phyloP scores from a whole-genome alignment of 1,284 basidiomycete species.

The Heterobasidion irregulare region DNA sequence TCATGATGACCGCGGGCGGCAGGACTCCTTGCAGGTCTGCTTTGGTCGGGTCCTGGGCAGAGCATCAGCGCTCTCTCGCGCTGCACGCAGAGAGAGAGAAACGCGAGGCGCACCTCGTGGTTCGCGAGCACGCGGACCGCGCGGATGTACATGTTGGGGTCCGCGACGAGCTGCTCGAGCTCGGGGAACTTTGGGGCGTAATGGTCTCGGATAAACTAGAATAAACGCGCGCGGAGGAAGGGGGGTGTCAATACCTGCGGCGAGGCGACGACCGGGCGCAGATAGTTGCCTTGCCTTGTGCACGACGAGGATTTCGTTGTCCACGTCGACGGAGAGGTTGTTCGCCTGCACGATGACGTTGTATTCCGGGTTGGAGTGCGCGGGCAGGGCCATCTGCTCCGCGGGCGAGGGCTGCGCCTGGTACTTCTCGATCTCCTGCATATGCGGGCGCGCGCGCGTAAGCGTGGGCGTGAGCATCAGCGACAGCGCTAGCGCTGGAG shows the following conservation, averaged over 20 bases:
- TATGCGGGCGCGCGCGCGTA: background rate
- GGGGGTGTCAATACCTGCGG: conserved; percentile 31
- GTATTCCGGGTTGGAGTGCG: conserved; percentile 94
- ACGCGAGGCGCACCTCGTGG: conserved; percentile 43
- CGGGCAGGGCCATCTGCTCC: conserved; percentile 70
- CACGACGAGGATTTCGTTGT: conserved; percentile 95
- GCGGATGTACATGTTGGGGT: conserved; percentile 89
- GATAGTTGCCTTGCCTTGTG: conserved; percentile 64
- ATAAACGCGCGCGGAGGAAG: background rate
- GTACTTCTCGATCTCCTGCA: conserved; percentile 84
- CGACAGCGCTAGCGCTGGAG: background rate
- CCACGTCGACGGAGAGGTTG: conserved; percentile 96
- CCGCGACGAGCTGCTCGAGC: conserved; percentile 89
- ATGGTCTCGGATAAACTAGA: conserved; percentile 94
- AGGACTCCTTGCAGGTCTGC: conserved; percentile 74
- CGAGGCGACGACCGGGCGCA: conserved; percentile 26
- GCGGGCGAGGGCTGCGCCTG: conserved; percentile 68
- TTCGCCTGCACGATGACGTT: conserved; percentile 95
- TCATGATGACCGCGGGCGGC: conserved; percentile 91
- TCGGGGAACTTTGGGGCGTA: conserved; percentile 96
- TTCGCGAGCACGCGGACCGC: conserved; percentile 89
- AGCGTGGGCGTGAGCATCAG: background rate
- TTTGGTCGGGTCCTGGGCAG: conserved; percentile 69
- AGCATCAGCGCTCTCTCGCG: background rate
- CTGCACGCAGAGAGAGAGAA: background rate